Evolutionary conservation across 179 eudicot species (phyloP).

Genomic region (Silene coronaria): DNA sequence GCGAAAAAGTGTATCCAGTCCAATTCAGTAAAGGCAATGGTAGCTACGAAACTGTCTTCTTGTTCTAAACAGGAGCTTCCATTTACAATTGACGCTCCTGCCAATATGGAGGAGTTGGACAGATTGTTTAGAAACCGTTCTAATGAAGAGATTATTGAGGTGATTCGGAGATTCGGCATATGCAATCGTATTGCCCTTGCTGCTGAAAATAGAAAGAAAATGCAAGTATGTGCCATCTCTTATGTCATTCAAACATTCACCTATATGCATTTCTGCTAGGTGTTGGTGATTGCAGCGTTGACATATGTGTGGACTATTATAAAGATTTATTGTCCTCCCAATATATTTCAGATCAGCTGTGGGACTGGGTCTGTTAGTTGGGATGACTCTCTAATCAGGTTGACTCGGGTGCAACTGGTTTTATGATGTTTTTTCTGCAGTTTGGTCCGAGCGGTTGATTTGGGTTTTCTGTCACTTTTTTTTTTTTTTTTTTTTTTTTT

Average conservation of each 20-base stretch:
- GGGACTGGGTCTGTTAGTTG: no score
- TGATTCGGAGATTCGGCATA: slow-evolving; percentile 69
- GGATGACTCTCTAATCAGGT: no score
- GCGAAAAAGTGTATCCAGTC: slow-evolving; percentile 24
- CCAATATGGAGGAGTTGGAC: slow-evolving; percentile 55
- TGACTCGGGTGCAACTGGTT: no score
- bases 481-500: no score
- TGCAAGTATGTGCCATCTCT: slow-evolving; percentile 56
- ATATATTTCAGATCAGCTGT: neutral
- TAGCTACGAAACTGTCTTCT: slow-evolving; percentile 24
- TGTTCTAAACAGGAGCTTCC: slow-evolving; percentile 59
- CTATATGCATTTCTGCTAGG: no score
- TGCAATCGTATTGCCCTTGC: slow-evolving; percentile 74
- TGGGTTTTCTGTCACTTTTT: neutral
- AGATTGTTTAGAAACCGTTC: slow-evolving; percentile 52
- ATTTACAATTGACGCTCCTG: slow-evolving; percentile 76
- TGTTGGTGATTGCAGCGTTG: no score
- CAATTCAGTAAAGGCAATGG: slow-evolving; percentile 26
- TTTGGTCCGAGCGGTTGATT: no score
- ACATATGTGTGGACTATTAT: no score
- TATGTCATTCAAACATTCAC: neutral
- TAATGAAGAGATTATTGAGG: slow-evolving; percentile 64
- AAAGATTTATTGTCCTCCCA: no score
- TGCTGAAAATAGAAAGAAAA: slow-evolving; percentile 85
- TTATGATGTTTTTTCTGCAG: no score